Conservation (phyloP, 1,284 basidiomycete genomes). For the Cutaneotrichosporon sp. region DNA sequence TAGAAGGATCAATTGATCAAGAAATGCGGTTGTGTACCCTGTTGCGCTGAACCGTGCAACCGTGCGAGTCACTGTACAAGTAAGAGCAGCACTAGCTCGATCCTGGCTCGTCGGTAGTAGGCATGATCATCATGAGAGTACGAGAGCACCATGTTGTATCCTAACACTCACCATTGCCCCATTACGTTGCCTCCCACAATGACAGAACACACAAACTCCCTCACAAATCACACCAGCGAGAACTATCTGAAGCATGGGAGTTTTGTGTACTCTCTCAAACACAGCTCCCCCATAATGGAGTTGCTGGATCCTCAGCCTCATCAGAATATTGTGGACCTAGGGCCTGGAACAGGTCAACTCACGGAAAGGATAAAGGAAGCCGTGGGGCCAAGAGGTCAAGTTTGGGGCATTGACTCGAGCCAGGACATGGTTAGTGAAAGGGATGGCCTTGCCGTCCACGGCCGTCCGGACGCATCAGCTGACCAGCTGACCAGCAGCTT, state of each 20-base stretch:
- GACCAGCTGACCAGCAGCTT: slow-evolving; percentile 50
- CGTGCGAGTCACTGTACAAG: too few relatives aligned
- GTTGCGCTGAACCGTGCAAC: too few relatives aligned
- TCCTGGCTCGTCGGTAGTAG: too few relatives aligned
- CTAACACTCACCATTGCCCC: background rate
- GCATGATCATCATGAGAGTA: too few relatives aligned
- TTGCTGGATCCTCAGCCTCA: slow-evolving; percentile 61
- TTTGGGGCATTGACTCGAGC: slow-evolving; percentile 66
- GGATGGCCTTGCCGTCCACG: background rate
- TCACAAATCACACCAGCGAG: slow-evolving; percentile 34
- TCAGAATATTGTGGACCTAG: slow-evolving; percentile 69
- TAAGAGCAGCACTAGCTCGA: too few relatives aligned
- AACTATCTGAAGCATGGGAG: slow-evolving; percentile 46
- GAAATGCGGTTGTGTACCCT: too few relatives aligned
- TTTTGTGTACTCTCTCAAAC: slow-evolving; percentile 69
- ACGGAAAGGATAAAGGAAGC: slow-evolving; percentile 56
- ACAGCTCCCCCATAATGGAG: slow-evolving; percentile 58
- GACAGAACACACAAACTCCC: background rate
- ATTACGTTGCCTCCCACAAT: background rate
- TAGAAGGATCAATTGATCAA: too few relatives aligned
- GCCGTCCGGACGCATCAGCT: background rate
- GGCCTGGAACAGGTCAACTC: slow-evolving; percentile 75
- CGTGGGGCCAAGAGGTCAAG: slow-evolving; percentile 56
- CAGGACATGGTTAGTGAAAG: slow-evolving; percentile 61
- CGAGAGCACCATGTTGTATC: too few relatives aligned